A percentile compares a stretch with the other conserved stretches of the same genome.
Evolutionary conservation across 176 grass and related monocot genomes (phyloP).

Genomic region (Poa pratensis): DNA sequence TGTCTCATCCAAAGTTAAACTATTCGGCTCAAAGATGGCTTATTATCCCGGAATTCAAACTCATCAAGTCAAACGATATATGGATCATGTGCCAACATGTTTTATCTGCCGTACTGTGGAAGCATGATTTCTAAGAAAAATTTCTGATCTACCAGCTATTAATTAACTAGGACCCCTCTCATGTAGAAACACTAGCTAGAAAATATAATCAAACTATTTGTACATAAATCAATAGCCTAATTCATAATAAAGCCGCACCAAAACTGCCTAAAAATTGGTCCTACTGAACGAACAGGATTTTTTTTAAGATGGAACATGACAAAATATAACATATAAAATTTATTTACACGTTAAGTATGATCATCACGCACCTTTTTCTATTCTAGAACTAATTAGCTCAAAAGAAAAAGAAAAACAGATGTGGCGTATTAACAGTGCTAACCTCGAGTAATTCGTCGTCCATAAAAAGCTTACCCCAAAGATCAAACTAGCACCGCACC

Average conservation of each 20-base stretch:
- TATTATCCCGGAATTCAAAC: no score
- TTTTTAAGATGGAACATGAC: background rate
- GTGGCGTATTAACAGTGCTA: background rate
- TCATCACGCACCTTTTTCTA: background rate
- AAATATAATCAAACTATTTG: background rate
- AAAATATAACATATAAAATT: background rate
- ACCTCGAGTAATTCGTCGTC: conserved; percentile 28
- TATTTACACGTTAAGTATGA: background rate
- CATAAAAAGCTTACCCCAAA: conserved; percentile 38
- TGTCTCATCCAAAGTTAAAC: no score
- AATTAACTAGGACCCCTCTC: background rate
- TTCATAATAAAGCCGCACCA: background rate
- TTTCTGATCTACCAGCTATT: no score
- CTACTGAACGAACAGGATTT: background rate
- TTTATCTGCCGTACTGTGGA: background rate
- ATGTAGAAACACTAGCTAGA: background rate
- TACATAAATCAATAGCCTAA: background rate
- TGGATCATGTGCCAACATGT: no score
- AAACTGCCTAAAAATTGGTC: background rate
- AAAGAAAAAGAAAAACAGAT: conserved; percentile 5
- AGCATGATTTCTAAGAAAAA: background rate
- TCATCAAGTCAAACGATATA: no score
- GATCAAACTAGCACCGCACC: background rate
- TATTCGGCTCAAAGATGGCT: no score
- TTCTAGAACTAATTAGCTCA: background rate